Evolutionary conservation across 352 stramenopile genomes (phyloP), one percentile per base, ranked within the genome.

Genomic region (Phytophthora kernoviae): DNA sequence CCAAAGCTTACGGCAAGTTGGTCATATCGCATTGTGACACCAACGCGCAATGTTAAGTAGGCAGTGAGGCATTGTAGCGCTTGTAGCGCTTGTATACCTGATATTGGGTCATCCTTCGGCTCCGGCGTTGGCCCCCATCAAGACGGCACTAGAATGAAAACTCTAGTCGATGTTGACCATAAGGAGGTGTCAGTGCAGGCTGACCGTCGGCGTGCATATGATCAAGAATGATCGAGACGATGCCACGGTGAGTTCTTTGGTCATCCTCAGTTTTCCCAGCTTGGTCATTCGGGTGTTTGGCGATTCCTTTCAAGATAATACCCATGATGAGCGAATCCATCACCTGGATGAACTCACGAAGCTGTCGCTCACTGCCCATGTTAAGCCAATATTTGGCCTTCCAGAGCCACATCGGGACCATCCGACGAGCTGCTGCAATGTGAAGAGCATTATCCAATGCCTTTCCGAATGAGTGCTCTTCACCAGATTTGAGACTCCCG

Each of bases 1-100:
- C 83, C 46, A 90, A 90, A 56, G 79, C 72, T 11, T 94, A 94
- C 66, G 85, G 93, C 50, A 82, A 94, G 57, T 68, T 94, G 12
- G 84, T 94, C 52, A 64, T 76, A 36, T 66, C 93, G 5, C 93
- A 93, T 54, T 92, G 83, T 55, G 85, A 91, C 47, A 52, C 84
- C 42, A 79, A 89, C 24, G 83, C 73, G 84, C 37, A 93, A 94
- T 61, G 93, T 94, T 43, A 30, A 30, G 24, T 30, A 30, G 24
- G 24, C 24, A 30, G 6, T 30, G 24, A 6, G 24, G 24, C 6
- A 30, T 3, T 30, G 24, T 30, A 30, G 24, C 24, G n/a, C n/a
- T n/a, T n/a, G n/a, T n/a, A n/a, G n/a, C n/a, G 6, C 24, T n/a
- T n/a, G n/a, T n/a, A n/a, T n/a, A n/a, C n/a, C n/a, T n/a, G n/a